Percentiles rank a stretch among this genome's conserved stretches.
These are phyloP conservation scores for Lupinus albus DNA, from an alignment of 306 rosid genomes.

Conservation along the genomic window DNA sequence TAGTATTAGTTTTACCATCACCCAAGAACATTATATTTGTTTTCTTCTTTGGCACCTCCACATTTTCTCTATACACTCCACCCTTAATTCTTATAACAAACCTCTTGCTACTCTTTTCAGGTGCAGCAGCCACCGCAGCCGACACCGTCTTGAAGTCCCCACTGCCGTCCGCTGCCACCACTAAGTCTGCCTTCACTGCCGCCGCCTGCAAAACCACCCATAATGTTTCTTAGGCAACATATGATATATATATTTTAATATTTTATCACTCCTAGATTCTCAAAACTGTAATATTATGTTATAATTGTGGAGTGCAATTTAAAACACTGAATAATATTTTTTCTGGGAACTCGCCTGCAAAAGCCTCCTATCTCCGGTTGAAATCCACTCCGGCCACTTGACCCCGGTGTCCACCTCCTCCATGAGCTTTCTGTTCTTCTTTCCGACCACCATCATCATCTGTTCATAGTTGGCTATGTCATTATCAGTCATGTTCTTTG, in stretches of 20 bases:
- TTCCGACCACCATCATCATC: background rate
- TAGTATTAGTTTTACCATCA: slow-evolving; percentile 65
- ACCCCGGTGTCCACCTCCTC: slow-evolving; percentile 27
- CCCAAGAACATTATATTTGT: slow-evolving; percentile 79
- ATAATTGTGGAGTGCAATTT: too few species aligned
- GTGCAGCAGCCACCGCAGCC: slow-evolving; percentile 81
- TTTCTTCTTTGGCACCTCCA: slow-evolving; percentile 71
- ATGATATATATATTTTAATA: too few species aligned
- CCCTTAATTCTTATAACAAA: slow-evolving; percentile 71
- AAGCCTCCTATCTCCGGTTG: slow-evolving; percentile 61
- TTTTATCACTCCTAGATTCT: too few species aligned
- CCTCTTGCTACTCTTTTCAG: slow-evolving; percentile 58
- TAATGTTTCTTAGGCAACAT: too few species aligned
- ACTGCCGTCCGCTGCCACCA: slow-evolving; percentile 86
- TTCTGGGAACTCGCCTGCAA: slow-evolving; percentile 46
- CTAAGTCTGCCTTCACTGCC: slow-evolving; percentile 51
- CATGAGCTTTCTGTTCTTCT: slow-evolving; percentile 36
- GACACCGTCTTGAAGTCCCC: slow-evolving; percentile 74
- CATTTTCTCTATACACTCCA: slow-evolving; percentile 78
- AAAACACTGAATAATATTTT: too few species aligned
- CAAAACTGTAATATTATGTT: too few species aligned
- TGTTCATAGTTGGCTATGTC: slow-evolving; percentile 54
- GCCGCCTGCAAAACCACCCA: slow-evolving; percentile 53
- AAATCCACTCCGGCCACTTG: slow-evolving; percentile 82
- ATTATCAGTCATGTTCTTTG: slow-evolving; percentile 68